phyloP scores from a whole-genome alignment of 805 yeast genomes.

The Pichia nanzhaoensis region DNA sequence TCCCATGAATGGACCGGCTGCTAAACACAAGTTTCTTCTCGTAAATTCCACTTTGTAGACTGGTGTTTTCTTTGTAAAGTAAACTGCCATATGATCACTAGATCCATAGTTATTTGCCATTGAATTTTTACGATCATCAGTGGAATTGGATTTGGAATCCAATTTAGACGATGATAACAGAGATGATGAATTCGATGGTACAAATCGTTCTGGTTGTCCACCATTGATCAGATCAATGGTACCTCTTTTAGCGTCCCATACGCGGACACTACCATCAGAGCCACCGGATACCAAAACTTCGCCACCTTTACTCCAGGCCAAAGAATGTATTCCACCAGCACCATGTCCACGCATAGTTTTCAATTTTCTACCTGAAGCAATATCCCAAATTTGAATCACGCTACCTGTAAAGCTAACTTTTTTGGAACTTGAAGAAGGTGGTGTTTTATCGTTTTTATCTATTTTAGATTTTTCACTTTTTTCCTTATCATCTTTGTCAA shows the following conservation, averaged over 20 bases:
- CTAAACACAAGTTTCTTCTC: conserved; percentile 80
- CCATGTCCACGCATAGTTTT: conserved; percentile 97
- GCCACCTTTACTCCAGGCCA: conserved; percentile 82
- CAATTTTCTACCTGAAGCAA: conserved; percentile 80
- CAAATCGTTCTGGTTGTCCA: conserved; percentile 47
- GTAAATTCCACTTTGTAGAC: conserved; percentile 92
- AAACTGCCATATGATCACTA: conserved; percentile 82
- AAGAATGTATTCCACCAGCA: conserved; percentile 72
- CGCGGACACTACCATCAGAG: conserved; percentile 86
- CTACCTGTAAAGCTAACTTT: conserved; percentile 29
- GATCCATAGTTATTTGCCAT: conserved; percentile 58
- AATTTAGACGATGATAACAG: conserved; percentile 13
- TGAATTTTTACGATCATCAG: conserved; percentile 1
- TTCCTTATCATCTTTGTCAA: not conserved
- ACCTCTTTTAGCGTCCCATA: conserved; percentile 90
- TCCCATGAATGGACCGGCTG: conserved; percentile 79
- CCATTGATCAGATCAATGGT: conserved; percentile 47
- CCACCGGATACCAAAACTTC: conserved; percentile 86
- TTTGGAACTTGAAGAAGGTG: not conserved
- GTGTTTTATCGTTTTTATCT: not conserved
- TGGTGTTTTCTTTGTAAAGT: conserved; percentile 89
- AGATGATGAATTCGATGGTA: conserved; percentile 20
- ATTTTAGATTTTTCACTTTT: not conserved
- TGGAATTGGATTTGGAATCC: conserved; percentile 29
- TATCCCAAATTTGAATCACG: conserved; percentile 86